Base-by-base conservation (phyloP, 1,139 yeast genomes). In the Candida freyschussii region DNA sequence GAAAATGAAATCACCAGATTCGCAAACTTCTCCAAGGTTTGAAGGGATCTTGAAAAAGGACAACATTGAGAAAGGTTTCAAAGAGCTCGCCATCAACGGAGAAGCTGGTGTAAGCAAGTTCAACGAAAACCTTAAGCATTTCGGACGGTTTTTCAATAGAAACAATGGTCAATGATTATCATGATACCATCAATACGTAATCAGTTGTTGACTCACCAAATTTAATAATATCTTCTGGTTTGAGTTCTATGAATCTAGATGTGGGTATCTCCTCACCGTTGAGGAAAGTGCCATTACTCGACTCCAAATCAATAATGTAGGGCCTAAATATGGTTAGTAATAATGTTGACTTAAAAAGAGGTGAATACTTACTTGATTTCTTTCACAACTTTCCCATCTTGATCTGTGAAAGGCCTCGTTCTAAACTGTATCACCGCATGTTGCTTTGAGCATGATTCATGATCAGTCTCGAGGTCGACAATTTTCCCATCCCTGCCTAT, bases 351-450 rank as follows among this genome's bases (percentile, higher is more conserved):
- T 21, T 13, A 10, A 29, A 22, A 12, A 4, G n/a, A n/a, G n/a
- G n/a, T n/a, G n/a, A n/a, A 24, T 34, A 41, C 45, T 15, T 30
- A 40, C 42, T 32, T 44, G 14, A 37, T 22, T 6, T 33, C 36
- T 5, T 31, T 33, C 10, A 32, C 31, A 14, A 41, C 51, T 19
- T 52, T 48, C n/a, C 45, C 50, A 24, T 42, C 37, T 16, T 47
- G 44, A 12, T 48, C 43, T 2, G 37, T 27, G 5, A 29, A 36
- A 13, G 47, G 36, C 14, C 44, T 42, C 23, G 41, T 39, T 17
- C 72, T 52, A 41, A 69, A 74, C 43, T 75, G 82, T 9, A 76
- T 56, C 1, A 65, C 81, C 8, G 79, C 77, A 43, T 75, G 82
- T 44, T 70, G 72, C 34, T 67, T 65, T 2, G 78, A 70, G 26